phyloP scores from a whole-genome alignment of 805 yeast genomes.

The Metschnikowia similis region DNA sequence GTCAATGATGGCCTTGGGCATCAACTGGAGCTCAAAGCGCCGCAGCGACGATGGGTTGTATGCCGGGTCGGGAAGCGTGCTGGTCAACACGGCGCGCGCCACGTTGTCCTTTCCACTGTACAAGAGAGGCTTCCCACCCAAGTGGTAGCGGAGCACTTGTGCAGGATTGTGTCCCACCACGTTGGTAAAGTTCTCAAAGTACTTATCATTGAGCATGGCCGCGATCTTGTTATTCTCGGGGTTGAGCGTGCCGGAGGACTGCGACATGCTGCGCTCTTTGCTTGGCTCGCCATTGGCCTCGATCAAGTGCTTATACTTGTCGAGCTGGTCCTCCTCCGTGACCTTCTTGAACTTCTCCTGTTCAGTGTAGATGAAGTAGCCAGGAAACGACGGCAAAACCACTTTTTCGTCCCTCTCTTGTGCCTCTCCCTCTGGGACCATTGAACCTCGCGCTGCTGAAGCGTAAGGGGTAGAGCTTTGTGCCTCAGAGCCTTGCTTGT shows the following conservation, averaged over 20 bases:
- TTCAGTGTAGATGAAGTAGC: slow-evolving; percentile 67
- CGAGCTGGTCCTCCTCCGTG: slow-evolving; percentile 49
- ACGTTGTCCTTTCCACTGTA: slow-evolving; percentile 62
- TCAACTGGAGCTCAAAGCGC: slow-evolving; percentile 80
- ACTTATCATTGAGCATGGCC: slow-evolving; percentile 63
- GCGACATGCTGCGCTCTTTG: slow-evolving; percentile 14
- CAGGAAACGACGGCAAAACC: slow-evolving; percentile 51
- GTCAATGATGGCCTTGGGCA: slow-evolving; percentile 90
- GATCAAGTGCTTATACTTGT: slow-evolving; percentile 44
- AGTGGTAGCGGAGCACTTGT: slow-evolving; percentile 82
- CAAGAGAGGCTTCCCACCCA: slow-evolving; percentile 72
- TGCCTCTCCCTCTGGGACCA: slow-evolving; percentile 2
- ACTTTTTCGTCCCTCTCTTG: neutral
- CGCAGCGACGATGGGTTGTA: slow-evolving; percentile 57
- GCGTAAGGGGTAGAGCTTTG: slow-evolving; percentile 2
- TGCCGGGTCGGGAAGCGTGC: slow-evolving; percentile 53
- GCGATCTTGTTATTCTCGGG: slow-evolving; percentile 33
- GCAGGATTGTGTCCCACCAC: slow-evolving; percentile 75
- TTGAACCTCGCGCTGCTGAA: neutral
- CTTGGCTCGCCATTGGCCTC: slow-evolving; percentile 39
- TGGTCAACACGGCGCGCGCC: slow-evolving; percentile 38
- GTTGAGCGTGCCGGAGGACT: slow-evolving; percentile 15
- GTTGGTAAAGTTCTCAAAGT: slow-evolving; percentile 74
- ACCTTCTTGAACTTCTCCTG: slow-evolving; percentile 59
- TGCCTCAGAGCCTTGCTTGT: too few species aligned